Evolutionary conservation across 176 grass and related monocot genomes (phyloP).

Genomic region (Rhynchospora breviuscula): DNA sequence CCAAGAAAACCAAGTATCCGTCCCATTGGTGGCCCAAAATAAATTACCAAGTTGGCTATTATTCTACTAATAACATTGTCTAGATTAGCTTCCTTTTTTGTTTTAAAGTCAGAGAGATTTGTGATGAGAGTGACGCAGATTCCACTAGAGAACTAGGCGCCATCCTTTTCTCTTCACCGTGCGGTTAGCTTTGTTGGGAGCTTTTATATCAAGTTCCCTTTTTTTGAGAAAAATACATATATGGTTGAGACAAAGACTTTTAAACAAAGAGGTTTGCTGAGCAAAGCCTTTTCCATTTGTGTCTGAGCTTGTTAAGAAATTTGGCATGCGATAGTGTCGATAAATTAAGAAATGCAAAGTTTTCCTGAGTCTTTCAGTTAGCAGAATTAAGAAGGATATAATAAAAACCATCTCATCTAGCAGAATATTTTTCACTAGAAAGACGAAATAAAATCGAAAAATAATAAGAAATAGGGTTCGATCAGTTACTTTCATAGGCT

Average conservation of each 20-base stretch:
- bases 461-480: neutral
- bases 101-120: slow-evolving; percentile 16
- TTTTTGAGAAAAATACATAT: neutral
- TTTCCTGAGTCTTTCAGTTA: neutral
- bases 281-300: neutral
- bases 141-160: neutral
- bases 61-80: slow-evolving; percentile 3
- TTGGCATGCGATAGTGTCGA: neutral
- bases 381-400: neutral
- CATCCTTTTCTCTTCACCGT: neutral
- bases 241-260: neutral
- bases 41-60: slow-evolving; percentile 6
- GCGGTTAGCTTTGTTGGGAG: neutral
- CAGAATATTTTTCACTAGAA: neutral
- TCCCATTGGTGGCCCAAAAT: neutral
- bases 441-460: neutral
- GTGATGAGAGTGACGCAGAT: slow-evolving; percentile 18
- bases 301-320: neutral
- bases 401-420: neutral
- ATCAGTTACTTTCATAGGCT: neutral
- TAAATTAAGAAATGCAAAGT: neutral
- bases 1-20: neutral
- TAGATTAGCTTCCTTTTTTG: slow-evolving; percentile 1
- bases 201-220: slow-evolving; percentile 1
- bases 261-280: neutral